phyloP scores from a whole-genome alignment of 768 basidiomycete species.

The Agrocybe pediades region DNA sequence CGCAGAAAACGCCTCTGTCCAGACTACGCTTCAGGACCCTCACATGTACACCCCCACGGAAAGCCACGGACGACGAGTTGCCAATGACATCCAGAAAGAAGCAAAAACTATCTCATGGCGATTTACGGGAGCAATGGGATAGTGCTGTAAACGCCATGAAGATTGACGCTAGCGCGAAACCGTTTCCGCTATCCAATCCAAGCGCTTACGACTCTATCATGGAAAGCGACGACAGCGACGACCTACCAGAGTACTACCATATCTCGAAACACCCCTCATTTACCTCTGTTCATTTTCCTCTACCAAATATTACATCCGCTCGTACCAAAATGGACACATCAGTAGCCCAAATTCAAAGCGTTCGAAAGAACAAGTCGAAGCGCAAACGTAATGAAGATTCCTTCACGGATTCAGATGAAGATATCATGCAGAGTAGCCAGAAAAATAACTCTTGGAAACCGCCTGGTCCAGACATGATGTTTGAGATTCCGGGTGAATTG shows the following conservation, averaged over 20 bases:
- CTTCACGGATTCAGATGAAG: background rate
- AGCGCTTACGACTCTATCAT: background rate
- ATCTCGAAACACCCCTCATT: background rate
- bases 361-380: background rate
- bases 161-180: constrained; percentile 16
- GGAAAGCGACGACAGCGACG: background rate
- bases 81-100: constrained; percentile 47
- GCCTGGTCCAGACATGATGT: constrained; percentile 41
- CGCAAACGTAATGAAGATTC: background rate
- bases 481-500: constrained; percentile 69
- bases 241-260: background rate
- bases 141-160: constrained; percentile 49
- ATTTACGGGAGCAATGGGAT: constrained; percentile 43
- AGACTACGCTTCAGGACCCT: constrained; percentile 44
- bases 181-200: background rate
- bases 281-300: background rate
- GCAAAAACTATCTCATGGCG: constrained; percentile 34
- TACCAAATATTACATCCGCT: background rate
- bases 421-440: background rate
- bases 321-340: background rate
- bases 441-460: background rate
- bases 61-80: background rate
- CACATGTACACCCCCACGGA: constrained; percentile 28
- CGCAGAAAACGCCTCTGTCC: constrained; percentile 31
- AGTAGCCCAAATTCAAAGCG: background rate